phyloP scores from a whole-genome alignment of 2,329 filamentous ascomycete species.

The Ascochyta rabiei region DNA sequence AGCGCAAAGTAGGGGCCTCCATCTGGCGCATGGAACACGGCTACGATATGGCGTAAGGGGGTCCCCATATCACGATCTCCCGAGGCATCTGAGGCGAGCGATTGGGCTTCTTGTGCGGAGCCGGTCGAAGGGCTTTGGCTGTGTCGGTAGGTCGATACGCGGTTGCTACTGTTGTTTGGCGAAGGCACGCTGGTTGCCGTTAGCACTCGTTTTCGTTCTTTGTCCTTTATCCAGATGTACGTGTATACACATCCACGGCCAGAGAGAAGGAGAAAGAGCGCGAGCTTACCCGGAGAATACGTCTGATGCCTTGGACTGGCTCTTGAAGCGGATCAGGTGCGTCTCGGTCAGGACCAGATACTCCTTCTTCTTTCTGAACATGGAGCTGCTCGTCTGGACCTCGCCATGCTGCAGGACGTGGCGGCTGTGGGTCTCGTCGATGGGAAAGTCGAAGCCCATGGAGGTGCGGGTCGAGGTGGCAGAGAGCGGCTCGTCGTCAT shows the following conservation, averaged over 20 bases:
- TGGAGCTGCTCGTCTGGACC: constrained; percentile 70
- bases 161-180: constrained; percentile 37
- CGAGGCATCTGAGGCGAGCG: constrained; percentile 55
- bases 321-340: constrained; percentile 72
- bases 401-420: constrained; percentile 70
- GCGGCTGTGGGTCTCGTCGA: constrained; percentile 45
- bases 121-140: constrained; percentile 63
- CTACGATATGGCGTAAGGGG: constrained; percentile 69
- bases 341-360: constrained; percentile 74
- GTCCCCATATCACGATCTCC: constrained; percentile 64
- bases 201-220: not conserved
- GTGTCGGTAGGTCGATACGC: constrained; percentile 58
- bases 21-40: constrained; percentile 70
- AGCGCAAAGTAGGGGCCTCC: constrained; percentile 69
- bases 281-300: constrained; percentile 52
- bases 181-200: constrained; percentile 36
- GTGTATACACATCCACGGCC: no score
- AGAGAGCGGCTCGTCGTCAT: constrained; percentile 58
- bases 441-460: constrained; percentile 48
- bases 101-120: constrained; percentile 64
- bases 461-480: constrained; percentile 57
- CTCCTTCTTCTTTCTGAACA: constrained; percentile 75
- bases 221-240: no score
- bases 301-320: constrained; percentile 68
- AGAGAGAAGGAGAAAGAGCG: no score